A percentile compares a stretch with the other conserved stretches of the same genome.
Conservation (phyloP, 139 green algal species). For the Chlorella sorokiniana region DNA sequence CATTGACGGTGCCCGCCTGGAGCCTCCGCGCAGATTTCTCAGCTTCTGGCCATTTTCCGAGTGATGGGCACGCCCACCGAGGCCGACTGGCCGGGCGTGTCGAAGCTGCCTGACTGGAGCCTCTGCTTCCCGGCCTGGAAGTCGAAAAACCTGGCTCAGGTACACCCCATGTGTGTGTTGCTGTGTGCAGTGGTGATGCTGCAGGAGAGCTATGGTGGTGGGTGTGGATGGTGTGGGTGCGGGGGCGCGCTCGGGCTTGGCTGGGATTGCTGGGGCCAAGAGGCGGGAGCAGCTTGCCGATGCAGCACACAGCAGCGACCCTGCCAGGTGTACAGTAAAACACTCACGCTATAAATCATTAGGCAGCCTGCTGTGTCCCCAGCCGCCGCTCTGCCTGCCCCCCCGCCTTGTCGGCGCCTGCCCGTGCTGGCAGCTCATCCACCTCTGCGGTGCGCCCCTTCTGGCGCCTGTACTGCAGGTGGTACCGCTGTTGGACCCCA, state of each 20-base stretch:
- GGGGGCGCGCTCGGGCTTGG: no score
- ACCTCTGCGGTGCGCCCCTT: not conserved
- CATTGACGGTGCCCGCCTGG: no score
- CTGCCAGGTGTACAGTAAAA: no score
- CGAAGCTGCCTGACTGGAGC: constrained; percentile 71
- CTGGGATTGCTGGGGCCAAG: no score
- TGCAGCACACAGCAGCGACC: no score
- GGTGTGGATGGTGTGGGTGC: no score
- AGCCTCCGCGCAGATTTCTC: constrained; percentile 49
- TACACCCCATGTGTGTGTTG: constrained; percentile 10
- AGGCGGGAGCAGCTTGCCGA: no score
- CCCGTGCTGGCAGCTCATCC: not conserved
- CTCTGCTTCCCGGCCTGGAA: constrained; percentile 75
- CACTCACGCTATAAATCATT: no score
- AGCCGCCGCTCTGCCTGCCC: no score
- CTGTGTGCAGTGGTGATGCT: no score
- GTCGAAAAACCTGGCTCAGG: constrained; percentile 45
- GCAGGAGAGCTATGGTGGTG: no score
- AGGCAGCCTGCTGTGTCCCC: no score
- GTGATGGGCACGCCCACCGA: constrained; percentile 68
- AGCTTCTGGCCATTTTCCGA: constrained; percentile 76
- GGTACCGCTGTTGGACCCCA: constrained; percentile 36
- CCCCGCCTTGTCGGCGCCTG: not conserved
- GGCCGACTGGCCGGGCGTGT: constrained; percentile 61
- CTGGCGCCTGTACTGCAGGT: not conserved